phyloP scores from a whole-genome alignment of 2,329 filamentous ascomycete species.

The Calonectria pauciramosa region DNA sequence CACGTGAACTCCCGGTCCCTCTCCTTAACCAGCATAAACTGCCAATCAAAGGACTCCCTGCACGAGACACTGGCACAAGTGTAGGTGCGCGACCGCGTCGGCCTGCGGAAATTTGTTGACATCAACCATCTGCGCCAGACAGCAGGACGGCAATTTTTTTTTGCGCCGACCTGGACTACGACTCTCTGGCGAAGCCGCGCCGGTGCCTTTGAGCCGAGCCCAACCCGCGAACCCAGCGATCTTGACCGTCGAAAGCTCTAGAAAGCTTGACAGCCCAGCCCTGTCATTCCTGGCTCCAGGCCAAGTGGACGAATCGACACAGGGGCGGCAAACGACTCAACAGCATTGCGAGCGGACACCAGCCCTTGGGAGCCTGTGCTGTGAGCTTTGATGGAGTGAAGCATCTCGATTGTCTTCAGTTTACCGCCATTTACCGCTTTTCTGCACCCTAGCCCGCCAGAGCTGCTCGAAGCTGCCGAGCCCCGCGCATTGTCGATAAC shows the following conservation, averaged over 20 bases:
- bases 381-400: slow-evolving; percentile 38
- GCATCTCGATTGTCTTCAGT: slow-evolving; percentile 33
- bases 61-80: slow-evolving; percentile 39
- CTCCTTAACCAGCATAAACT: slow-evolving; percentile 43
- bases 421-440: slow-evolving; percentile 22
- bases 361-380: slow-evolving; percentile 43
- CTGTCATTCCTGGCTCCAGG: slow-evolving; percentile 45
- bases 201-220: slow-evolving; percentile 14
- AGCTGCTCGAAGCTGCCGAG: slow-evolving; percentile 31
- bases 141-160: slow-evolving; percentile 26
- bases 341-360: slow-evolving; percentile 27
- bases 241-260: slow-evolving; percentile 13
- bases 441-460: slow-evolving; percentile 7
- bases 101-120: slow-evolving; percentile 47
- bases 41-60: slow-evolving; percentile 44
- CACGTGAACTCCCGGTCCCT: slow-evolving; percentile 44
- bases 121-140: slow-evolving; percentile 43
- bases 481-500: slow-evolving; percentile 46
- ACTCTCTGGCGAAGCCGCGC: slow-evolving; percentile 25
- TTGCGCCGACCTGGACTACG: slow-evolving; percentile 29
- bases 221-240: slow-evolving; percentile 17
- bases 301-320: slow-evolving; percentile 31
- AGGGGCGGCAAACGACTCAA: slow-evolving; percentile 33
- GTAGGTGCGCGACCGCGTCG: slow-evolving; percentile 41
- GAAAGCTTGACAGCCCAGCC: slow-evolving; percentile 32